These are phyloP conservation scores for Gaeumannomyces sp. DNA, from an alignment of 2,329 filamentous ascomycete species.

Conservation along the genomic window DNA sequence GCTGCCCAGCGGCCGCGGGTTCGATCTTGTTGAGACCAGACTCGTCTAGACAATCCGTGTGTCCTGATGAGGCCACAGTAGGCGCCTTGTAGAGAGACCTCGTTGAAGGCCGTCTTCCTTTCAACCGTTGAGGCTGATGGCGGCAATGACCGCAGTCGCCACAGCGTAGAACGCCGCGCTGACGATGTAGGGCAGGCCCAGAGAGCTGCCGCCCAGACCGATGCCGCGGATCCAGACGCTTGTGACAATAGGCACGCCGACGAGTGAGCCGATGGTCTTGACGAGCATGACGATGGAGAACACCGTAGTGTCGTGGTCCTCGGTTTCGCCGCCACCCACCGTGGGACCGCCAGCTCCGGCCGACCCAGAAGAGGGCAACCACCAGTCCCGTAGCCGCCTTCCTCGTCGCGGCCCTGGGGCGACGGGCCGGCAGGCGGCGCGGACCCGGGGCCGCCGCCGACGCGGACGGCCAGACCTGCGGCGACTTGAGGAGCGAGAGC, in stretches of 20 bases:
- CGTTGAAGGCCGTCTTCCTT: too few species aligned
- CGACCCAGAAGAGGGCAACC: background rate
- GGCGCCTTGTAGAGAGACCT: too few species aligned
- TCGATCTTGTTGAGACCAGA: too few species aligned
- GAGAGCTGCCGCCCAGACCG: slow-evolving; percentile 25
- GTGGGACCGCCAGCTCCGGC: background rate
- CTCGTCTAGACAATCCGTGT: too few species aligned
- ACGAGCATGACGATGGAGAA: slow-evolving; percentile 47
- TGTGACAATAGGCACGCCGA: slow-evolving; percentile 42
- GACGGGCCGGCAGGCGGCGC: too few species aligned
- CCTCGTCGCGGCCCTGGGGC: too few species aligned
- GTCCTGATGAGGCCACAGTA: too few species aligned
- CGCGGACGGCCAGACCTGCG: slow-evolving; percentile 21
- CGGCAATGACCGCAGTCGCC: slow-evolving; percentile 27
- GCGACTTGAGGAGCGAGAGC: slow-evolving; percentile 40
- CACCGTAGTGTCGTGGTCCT: slow-evolving; percentile 32
- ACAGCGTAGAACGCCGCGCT: slow-evolving; percentile 32
- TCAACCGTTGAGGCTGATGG: slow-evolving; percentile 8
- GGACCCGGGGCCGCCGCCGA: too few species aligned
- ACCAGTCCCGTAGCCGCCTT: too few species aligned
- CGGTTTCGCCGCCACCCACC: slow-evolving; percentile 10
- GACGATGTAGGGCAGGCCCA: slow-evolving; percentile 35
- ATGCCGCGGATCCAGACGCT: slow-evolving; percentile 41
- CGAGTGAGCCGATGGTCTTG: slow-evolving; percentile 39
- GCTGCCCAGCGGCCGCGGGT: too few species aligned